Conservation (phyloP, 2,329 filamentous ascomycete genomes). For the Davidsoniella neocaledoniae region DNA sequence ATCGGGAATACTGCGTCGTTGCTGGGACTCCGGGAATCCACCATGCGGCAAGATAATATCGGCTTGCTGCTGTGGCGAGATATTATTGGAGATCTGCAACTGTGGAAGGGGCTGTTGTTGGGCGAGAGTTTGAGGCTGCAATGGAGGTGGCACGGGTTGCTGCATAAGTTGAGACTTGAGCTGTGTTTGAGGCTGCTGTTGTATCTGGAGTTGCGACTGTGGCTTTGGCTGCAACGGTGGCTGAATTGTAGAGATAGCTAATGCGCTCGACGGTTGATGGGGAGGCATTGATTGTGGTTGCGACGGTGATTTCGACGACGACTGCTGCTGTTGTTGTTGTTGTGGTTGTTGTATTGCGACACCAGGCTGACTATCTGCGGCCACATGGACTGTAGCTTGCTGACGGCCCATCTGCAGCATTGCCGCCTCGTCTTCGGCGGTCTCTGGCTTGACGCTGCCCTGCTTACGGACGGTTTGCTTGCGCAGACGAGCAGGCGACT, state of each 20-base stretch:
- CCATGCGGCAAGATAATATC: background rate
- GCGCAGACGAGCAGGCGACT: constrained; percentile 13
- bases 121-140: background rate
- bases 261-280: no score
- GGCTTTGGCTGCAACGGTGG: background rate
- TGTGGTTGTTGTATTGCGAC: background rate
- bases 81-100: background rate
- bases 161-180: background rate
- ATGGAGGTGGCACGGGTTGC: background rate
- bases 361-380: no score
- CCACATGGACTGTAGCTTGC: background rate
- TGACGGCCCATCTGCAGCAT: background rate
- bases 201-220: background rate
- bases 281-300: background rate
- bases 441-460: background rate
- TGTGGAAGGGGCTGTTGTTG: background rate
- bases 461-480: constrained; percentile 8
- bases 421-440: background rate
- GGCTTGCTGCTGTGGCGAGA: background rate
- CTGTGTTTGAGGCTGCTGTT: background rate
- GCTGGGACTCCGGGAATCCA: no score
- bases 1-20: constrained; percentile 1
- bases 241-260: background rate
- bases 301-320: background rate
- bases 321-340: no score